Percentiles rank a stretch among this genome's conserved stretches.
These are phyloP conservation scores for Trametes cingulata DNA, from an alignment of 768 basidiomycete genomes.

Conservation along the genomic window DNA sequence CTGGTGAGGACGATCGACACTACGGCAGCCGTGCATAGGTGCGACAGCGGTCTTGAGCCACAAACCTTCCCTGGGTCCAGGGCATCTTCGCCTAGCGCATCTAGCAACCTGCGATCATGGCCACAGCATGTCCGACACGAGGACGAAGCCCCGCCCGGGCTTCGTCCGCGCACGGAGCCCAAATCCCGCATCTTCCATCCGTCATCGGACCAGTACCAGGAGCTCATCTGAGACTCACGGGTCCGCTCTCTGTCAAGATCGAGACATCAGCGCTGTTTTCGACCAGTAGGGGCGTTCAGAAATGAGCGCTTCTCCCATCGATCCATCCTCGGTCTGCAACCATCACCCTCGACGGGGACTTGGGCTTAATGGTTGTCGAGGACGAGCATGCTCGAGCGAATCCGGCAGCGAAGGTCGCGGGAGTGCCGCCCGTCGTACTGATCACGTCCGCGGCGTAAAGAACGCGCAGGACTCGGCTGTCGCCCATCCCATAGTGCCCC, in stretches of 20 bases:
- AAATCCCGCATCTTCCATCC: neutral
- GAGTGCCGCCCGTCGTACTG: neutral
- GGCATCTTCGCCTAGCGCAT: neutral
- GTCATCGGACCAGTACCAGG: neutral
- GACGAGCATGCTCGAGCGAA: neutral
- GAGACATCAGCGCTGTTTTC: conserved; percentile 8
- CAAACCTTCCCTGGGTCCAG: conserved; percentile 6
- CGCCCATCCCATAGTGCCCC: too few species aligned
- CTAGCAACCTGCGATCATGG: conserved; percentile 5
- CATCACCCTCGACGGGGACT: neutral
- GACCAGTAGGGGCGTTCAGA: neutral
- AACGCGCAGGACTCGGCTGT: too few species aligned
- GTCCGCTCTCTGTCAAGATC: neutral
- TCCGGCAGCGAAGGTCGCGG: neutral
- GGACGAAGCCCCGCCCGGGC: conserved; percentile 12
- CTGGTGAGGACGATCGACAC: neutral
- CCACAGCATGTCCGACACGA: conserved; percentile 8
- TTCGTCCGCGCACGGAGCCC: conserved; percentile 6
- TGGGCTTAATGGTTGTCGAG: neutral
- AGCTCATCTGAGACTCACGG: neutral
- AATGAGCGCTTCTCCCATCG: conserved; percentile 12
- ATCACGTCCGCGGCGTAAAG: too few species aligned
- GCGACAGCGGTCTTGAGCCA: conserved; percentile 16
- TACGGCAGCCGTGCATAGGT: too few species aligned
- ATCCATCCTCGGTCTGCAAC: neutral